phyloP scores from a whole-genome alignment of 1,284 basidiomycete species.

The Cryptococcus neoformans region DNA sequence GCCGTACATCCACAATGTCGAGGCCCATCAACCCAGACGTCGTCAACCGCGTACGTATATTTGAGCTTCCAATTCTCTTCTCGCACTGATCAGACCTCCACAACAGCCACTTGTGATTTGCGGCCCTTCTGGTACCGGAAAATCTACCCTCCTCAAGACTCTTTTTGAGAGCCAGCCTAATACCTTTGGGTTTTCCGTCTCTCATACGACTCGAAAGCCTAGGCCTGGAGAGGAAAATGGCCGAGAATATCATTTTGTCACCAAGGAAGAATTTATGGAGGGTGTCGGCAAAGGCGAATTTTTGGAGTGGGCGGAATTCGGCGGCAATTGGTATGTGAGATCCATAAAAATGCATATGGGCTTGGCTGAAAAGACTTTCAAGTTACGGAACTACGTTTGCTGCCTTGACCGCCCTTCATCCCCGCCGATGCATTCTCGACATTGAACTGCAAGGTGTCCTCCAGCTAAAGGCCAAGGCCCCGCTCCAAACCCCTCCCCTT shows the following conservation, averaged over 20 bases:
- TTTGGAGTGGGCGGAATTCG: conserved; percentile 70
- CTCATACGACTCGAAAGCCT: conserved; percentile 84
- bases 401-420: conserved; percentile 58
- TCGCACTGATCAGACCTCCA: not conserved
- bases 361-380: not conserved
- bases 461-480: conserved; percentile 69
- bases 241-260: conserved; percentile 43
- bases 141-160: conserved; percentile 57
- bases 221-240: conserved; percentile 10
- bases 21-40: conserved; percentile 26
- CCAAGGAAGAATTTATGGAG: conserved; percentile 53
- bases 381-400: conserved; percentile 81
- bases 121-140: conserved; percentile 22
- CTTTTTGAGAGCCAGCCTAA: conserved; percentile 81
- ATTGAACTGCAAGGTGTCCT: conserved; percentile 96
- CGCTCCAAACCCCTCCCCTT: conserved; percentile 58
- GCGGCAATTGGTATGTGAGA: conserved; percentile 69
- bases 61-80: not conserved
- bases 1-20: not conserved
- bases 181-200: conserved; percentile 90
- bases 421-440: conserved; percentile 83
- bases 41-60: conserved; percentile 19
- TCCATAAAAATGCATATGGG: not conserved
- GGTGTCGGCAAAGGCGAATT: conserved; percentile 56
- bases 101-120: conserved; percentile 68